Conservation (phyloP, 257 asterid species). For the Gentiana macrophylla region DNA sequence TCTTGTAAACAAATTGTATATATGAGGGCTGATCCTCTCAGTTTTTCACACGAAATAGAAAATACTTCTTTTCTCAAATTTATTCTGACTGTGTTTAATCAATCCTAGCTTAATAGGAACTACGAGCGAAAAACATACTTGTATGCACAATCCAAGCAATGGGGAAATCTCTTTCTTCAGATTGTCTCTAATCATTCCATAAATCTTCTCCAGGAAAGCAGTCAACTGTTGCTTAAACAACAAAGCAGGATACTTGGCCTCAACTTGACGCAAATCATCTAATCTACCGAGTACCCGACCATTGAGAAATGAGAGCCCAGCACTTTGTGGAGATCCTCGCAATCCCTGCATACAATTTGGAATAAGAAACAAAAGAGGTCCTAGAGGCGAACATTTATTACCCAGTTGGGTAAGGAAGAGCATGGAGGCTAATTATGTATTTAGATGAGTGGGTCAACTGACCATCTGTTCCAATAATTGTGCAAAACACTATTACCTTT, state of each 20-base stretch:
- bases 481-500: too few relatives aligned
- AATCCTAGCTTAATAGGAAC: too few relatives aligned
- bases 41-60: too few relatives aligned
- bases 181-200: slow-evolving; percentile 93
- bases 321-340: slow-evolving; percentile 91
- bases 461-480: too few relatives aligned
- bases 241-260: slow-evolving; percentile 97
- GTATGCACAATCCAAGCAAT: slow-evolving; percentile 88
- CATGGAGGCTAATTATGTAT: slow-evolving; percentile 1
- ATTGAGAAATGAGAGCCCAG: slow-evolving; percentile 77
- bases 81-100: too few relatives aligned
- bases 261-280: slow-evolving; percentile 95
- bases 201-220: slow-evolving; percentile 97
- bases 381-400: slow-evolving; percentile 11
- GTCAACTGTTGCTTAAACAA: slow-evolving; percentile 99
- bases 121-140: slow-evolving; percentile 34
- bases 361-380: slow-evolving; percentile 11
- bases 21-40: too few relatives aligned
- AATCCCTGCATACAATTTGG: slow-evolving; percentile 44
- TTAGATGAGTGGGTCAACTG: not conserved
- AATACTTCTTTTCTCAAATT: too few relatives aligned
- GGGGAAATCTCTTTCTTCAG: slow-evolving; percentile 96
- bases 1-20: too few relatives aligned
- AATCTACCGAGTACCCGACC: slow-evolving; percentile 79
- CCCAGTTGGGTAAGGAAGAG: not conserved